Evolutionary conservation across 2,329 filamentous ascomycete genomes (phyloP).

Genomic region (Fusarium kyushuense): DNA sequence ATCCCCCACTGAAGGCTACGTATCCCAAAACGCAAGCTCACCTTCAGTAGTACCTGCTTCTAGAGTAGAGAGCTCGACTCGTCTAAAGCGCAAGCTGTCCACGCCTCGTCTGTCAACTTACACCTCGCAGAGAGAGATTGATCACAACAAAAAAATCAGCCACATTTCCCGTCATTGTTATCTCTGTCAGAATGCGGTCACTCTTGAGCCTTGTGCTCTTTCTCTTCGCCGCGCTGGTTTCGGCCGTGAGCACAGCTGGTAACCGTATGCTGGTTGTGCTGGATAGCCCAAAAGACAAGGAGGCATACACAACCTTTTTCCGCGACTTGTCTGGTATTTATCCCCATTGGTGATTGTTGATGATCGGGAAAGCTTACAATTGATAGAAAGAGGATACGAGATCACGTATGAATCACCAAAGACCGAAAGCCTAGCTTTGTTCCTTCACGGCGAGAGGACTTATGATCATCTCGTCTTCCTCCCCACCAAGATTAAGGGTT

Average conservation of each 20-base stretch:
- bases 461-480: constrained; percentile 94
- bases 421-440: constrained; percentile 80
- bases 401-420: constrained; percentile 87
- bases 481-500: constrained; percentile 90
- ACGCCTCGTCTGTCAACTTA: constrained; percentile 38
- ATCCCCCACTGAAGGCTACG: constrained; percentile 51
- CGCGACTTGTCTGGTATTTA: constrained; percentile 74
- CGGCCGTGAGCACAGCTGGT: constrained; percentile 83
- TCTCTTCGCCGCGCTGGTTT: constrained; percentile 73
- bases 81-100: constrained; percentile 44
- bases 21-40: constrained; percentile 53
- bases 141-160: constrained; percentile 22
- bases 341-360: background rate
- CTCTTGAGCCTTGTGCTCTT: constrained; percentile 77
- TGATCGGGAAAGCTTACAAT: constrained; percentile 39
- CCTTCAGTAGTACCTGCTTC: constrained; percentile 9
- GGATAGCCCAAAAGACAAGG: constrained; percentile 84
- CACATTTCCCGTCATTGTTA: constrained; percentile 2
- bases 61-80: constrained; percentile 35
- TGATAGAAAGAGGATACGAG: constrained; percentile 81
- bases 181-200: constrained; percentile 72
- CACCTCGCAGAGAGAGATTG: constrained; percentile 8
- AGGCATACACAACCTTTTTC: constrained; percentile 84
- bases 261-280: constrained; percentile 86
- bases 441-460: constrained; percentile 85